Base-by-base conservation (phyloP, 305 asterid genomes). In the Fraxinus velutina region DNA sequence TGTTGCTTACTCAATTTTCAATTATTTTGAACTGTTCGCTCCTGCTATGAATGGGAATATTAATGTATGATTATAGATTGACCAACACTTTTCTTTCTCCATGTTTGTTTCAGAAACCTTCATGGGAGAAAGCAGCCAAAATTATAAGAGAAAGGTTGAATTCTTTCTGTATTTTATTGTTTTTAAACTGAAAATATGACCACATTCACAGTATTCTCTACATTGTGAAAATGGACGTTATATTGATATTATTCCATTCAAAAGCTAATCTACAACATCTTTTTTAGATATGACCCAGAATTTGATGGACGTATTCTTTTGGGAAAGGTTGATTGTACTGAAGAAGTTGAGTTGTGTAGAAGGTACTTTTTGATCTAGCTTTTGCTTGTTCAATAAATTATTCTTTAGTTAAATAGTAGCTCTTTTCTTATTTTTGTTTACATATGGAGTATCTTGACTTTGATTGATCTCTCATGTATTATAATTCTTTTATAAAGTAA, bases 61-160 rank as follows among this genome's bases (percentile, higher is more conserved):
- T 24, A 78, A 70, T 74, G 50, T 39, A 82, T 79, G 57, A 21
- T 55, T 77, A 19, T 82, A 81, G 24, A 71, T 75, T 27, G 32
- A 77, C 50, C 79, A 57, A 81, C 79, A 44, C 79, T 64, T 79
- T 60, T 73, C 33, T 79, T 72, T 78, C 81, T 84, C 76, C 55
- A 77, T 76, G 71, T 81, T 57, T 77, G 42, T 87, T 71, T 75
- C 94, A 96, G 99, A 94, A 94, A 96, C 98, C 97, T 86, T 90
- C 99, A 33, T 96, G 99, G 99, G 99, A 96, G 91, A 96, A 96
- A 90, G 97, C 99, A 78, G 97, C 98, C 86, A 93, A 83, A 87
- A 91, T 91, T 77, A 88, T 96, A n/a, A 89, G 87, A 89, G 98
- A 94, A 84, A 93, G 97, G 99, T 94, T 76, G 37, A 74, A 39